Base-by-base conservation (phyloP, 257 asterid genomes). In the Penstemon davidsonii region DNA sequence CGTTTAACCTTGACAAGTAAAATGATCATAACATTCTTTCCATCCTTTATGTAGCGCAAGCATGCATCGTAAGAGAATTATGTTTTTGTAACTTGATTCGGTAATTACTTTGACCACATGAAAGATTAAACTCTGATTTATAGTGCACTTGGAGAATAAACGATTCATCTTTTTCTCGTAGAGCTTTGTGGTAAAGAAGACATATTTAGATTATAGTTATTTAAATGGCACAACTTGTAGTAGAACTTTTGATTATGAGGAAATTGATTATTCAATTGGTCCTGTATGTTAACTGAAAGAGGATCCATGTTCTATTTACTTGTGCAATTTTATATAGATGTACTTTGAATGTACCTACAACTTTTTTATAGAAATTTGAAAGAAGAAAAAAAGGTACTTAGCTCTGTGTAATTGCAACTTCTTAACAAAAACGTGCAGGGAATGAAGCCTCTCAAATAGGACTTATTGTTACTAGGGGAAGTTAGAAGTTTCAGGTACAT, bases 371-470 rank as follows among this genome's bases (percentile, higher is more conserved):
- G n/a, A 36, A 64, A 46, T 18, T 37, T 10, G 44, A 37, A 40
- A 67, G 54, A 36, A 46, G 13, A 44, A 63, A 64, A 38, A 25
- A 25, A 25, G 1, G 33, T 7, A 10, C 36, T 42, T 62, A 8
- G 25, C 63, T 73, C 12, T 54, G 19, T 18, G 45, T 62, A 18
- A 19, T 46, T 46, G 44, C 67, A 36, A 71, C 50, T 56, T 75
- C 71, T 63, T 41, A 3, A 12, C 67, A 64, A 45, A 62, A 57
- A 70, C 33, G 55, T 37, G 15, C 68, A 84, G 89, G 87, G 87
- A 57, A 60, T 81, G 82, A 84, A 75, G 82, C 87, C 84, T 33
- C 89, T 84, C 71, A 84, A 81, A 73, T 84, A 84, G 78, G 75
- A 76, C 42, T 51, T n/a, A 25, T 25, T 25, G 33, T 62, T 41